Percentiles rank a stretch among this genome's conserved stretches.
phyloP scores from a whole-genome alignment of 2,329 filamentous ascomycete species.

The Aspergillus pseudonomiae region DNA sequence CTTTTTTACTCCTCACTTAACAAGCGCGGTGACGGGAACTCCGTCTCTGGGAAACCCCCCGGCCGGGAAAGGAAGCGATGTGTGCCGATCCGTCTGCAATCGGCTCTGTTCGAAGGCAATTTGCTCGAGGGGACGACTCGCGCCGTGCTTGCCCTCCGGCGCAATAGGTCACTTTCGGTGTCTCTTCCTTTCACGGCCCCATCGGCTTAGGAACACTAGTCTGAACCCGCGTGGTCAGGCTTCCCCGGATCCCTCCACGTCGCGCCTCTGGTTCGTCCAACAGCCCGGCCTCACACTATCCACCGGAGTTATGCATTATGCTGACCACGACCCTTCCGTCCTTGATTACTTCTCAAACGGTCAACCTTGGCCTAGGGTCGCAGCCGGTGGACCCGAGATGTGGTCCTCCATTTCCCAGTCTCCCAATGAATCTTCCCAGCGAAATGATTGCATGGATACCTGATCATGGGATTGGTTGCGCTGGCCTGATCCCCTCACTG shows the following conservation, averaged over 20 bases:
- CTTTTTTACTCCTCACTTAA: neutral
- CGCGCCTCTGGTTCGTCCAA: conserved; percentile 12
- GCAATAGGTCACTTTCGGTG: conserved; percentile 6
- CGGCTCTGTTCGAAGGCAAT: conserved; percentile 9
- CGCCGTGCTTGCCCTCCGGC: conserved; percentile 5
- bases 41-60: conserved; percentile 2
- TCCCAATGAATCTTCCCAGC: neutral
- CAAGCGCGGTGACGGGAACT: neutral
- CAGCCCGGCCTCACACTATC: neutral
- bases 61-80: conserved; percentile 15
- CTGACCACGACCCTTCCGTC: conserved; percentile 1
- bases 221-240: conserved; percentile 7
- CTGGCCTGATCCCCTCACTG: conserved; percentile 5
- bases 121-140: neutral
- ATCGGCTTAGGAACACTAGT: conserved; percentile 9
- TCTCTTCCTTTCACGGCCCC: neutral
- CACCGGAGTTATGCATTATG: neutral
- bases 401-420: neutral
- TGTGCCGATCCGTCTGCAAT: conserved; percentile 15
- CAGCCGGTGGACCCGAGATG: conserved; percentile 15
- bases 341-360: conserved; percentile 2
- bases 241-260: conserved; percentile 18
- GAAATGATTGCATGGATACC: neutral
- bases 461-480: neutral
- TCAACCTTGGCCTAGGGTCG: conserved; percentile 12